Evolutionary conservation across 2,329 filamentous ascomycete genomes (phyloP), one percentile per base, ranked within the genome.

Genomic region (Alternaria panax): DNA sequence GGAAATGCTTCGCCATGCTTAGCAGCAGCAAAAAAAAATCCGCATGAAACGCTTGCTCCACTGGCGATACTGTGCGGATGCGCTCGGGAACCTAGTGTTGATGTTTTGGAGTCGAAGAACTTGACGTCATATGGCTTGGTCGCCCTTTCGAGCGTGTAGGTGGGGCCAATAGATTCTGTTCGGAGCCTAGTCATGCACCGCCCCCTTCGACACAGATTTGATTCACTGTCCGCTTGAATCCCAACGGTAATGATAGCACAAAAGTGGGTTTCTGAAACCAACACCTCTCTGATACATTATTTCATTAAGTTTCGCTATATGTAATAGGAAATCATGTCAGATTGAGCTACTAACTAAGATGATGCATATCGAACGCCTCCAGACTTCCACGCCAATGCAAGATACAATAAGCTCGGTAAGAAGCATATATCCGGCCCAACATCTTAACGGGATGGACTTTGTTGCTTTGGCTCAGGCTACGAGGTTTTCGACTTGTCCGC

Each of bases 1-100:
- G 51, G 48, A 30, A 32, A 56, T 51, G 38, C 53, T 48, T 52
- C 53, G 45, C 59, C 53, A 66, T 67, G 55, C 59, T 64, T 67
- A 51, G 59, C n/a, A 36, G 22, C 27, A 32, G 16, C 27, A 16
- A 57, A 54, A 22, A 54, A 22, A 22, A 30, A 32, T 16, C 18
- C 36, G 24, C 28, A 51, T 25, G 14, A 36, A 16, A 42, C 47
- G 41, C 36, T 51, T 52, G 20, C 28, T 38, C n/a, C 52, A 40
- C 45, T 40, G 30, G 38, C 22, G 28, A 51, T 48, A 22, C 32
- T 53, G 52, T 36, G 52, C 56, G 48, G 60, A 41, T 50, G 42
- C 27, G 27, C 56, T 40, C 55, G 45, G 57, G 47, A 52, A 24
- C 22, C 59, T 45, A 45, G 47, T 50, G 47, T 46, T 42, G n/a